Evolutionary conservation across 1,284 basidiomycete genomes (phyloP), one percentile per base, ranked within the genome.

Genomic region (Thelephora terrestris): DNA sequence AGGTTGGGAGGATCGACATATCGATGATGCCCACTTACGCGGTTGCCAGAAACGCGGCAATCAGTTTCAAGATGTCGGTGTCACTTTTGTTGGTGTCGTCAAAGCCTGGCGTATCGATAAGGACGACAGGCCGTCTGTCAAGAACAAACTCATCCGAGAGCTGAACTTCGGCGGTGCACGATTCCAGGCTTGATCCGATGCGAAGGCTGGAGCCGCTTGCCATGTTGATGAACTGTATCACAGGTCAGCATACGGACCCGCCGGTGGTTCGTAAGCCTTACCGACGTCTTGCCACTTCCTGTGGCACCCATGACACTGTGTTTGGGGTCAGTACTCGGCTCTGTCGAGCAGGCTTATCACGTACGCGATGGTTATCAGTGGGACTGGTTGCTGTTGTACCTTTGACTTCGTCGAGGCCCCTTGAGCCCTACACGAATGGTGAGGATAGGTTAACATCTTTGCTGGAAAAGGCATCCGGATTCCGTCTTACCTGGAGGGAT

Each of bases 191-290:
- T n/a, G 51, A 51, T 14, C 65, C 64, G 12, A 66, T 57, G 18
- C 45, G 43, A 25, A 67, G 52, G 16, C 54, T 51, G 2, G 62
- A 61, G 5, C 58, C 61, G 25, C 62, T 64, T n/a, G 64, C 45
- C 4, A 66, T 53, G 51, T 67, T 67, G 49, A 68, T 63, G 49
- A 69, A 67, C 67, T 67, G 17, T 3, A 21, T 39, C 9, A 4
- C 34, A 10, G 7, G n/a, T 36, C n/a, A 36, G 34, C n/a, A 36
- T 36, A n/a, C 34, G 12, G n/a, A 10, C 10, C 34, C 34, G n/a
- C n/a, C n/a, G n/a, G 34, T 36, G 34, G 20, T 17, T 38, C 37
- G 10, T 29, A 20, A 4, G 25, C 46, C 3, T 10, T 34, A 12
- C 44, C 46, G 3, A 47, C 38, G n/a, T 27, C 37, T 38, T 38